Evolutionary conservation across 768 basidiomycete genomes (phyloP), one percentile per base, ranked within the genome.

Genomic region (Roridomyces roridus): DNA sequence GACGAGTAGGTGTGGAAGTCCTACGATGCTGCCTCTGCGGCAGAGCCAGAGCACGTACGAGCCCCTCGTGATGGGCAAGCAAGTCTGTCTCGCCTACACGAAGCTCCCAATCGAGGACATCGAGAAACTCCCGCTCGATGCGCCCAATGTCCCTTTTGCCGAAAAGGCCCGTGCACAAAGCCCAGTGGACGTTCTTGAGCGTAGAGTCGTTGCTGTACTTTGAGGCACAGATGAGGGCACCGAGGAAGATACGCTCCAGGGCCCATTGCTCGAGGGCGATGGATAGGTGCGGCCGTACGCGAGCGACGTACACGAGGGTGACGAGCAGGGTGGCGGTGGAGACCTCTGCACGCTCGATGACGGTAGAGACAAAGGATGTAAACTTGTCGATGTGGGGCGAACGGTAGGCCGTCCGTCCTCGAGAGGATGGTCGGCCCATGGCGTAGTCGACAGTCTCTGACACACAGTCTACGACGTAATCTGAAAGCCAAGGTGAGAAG

Each of bases 161-260:
- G 35, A 59, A 53, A 4, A 59, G 40, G 18, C 46, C 46, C 3
- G 51, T 54, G 28, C 58, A 59, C 1, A 59, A 43, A 5, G 51
- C 51, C 58, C 58, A 59, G 46, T 59, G 52, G 14, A 54, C 47
- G 58, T 59, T 59, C 42, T 50, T 49, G 6, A 59, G 42, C 3
- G 58, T 54, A 8, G 25, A 37, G 52, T 59, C 58, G 40, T 59
- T 48, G 8, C 46, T 53, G 58, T 59, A 59, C 21, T 59, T 59
- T 2, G 35, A 23, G 3, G 58, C 58, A 36, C 2, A 6, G 51
- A 59, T 59, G 34, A 54, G 46, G 4, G 52, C 58, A 36, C 58
- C 58, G 36, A 59, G 58, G 46, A 54, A 59, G 28, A 59, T 51
- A n/a, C 52, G 48, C 28, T 59, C 51, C 9, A 44, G 46, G 24